Evolutionary conservation across 768 basidiomycete species (phyloP), one percentile per base, ranked within the genome.

Genomic region (Mycena rosella): DNA sequence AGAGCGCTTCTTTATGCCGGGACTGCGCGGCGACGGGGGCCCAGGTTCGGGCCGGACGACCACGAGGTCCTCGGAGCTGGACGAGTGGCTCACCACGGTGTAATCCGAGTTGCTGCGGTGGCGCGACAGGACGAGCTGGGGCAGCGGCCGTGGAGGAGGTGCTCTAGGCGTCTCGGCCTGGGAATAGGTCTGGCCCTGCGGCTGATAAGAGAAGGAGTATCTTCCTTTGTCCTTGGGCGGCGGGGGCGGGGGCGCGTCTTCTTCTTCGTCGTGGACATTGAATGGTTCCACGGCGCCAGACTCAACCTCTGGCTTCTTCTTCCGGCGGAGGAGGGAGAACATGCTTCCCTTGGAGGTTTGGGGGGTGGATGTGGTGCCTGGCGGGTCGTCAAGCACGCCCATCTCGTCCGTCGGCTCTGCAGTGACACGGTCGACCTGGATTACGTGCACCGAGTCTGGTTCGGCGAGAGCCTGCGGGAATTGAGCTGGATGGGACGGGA

Each of bases 161-260:
- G 71, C 55, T 42, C 60, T 60, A 27, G 70, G 14, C 7, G 45
- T 60, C 20, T 59, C 58, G 17, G 32, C 36, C 42, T 42, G 58
- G 38, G 55, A 32, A 47, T 53, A 56, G 18, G 40, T 32, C 24
- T 64, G 45, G 18, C n/a, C n/a, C n/a, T n/a, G n/a, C n/a, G 65
- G 66, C 29, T 60, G 63, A 51, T 45, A 61, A 44, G 69, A 69
- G 9, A 56, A 48, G 22, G 70, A 67, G 65, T 72, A 77, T 63
- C 53, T 67, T 20, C 60, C 73, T 36, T 75, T 76, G 65, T 86
- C 85, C 73, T 87, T 86, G 8, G 86, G 85, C 30, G 85, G 86
- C 27, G 81, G 77, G 5, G 85, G 83, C 18, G 85, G 84, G 1
- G 79, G 79, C 30, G 75, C 61, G 38, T 74, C 70, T 40, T 72